A percentile compares a stretch with the other conserved stretches of the same genome.
phyloP scores from a whole-genome alignment of 192 early-diverging fungal species.

The Rhizophlyctis rosea region DNA sequence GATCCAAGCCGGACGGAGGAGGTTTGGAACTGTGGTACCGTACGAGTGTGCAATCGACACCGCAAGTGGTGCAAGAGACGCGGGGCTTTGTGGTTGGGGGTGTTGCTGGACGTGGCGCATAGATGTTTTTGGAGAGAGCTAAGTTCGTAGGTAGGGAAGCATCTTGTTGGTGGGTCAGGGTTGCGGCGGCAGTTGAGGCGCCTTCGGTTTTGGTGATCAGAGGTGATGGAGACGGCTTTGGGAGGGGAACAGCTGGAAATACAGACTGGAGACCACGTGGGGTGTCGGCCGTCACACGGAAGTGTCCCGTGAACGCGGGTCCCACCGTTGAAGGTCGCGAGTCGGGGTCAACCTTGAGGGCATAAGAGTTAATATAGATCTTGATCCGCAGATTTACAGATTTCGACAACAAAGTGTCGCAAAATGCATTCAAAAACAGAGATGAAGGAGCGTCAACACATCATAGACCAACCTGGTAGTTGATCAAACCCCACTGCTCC shows the following conservation, averaged over 20 bases:
- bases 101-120: not conserved
- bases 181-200: not conserved
- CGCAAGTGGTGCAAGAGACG: constrained; percentile 77
- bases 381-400: too few relatives aligned
- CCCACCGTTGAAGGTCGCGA: constrained; percentile 85
- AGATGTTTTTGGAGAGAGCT: constrained; percentile 6
- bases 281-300: constrained; percentile 93
- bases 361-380: too few relatives aligned
- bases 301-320: constrained; percentile 97
- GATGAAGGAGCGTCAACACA: constrained; percentile 11
- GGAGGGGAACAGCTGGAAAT: constrained; percentile 51
- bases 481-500: constrained; percentile 99
- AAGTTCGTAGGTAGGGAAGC: not conserved
- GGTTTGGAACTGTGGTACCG: constrained; percentile 83
- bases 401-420: too few relatives aligned
- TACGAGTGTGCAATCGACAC: constrained; percentile 70
- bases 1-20: constrained; percentile 57
- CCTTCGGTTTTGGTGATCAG: not conserved
- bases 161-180: not conserved
- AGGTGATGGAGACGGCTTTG: constrained; percentile 12
- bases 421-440: constrained; percentile 9
- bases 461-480: constrained; percentile 77
- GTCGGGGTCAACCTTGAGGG: constrained; percentile 80
- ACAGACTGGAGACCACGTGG: constrained; percentile 89
- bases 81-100: constrained; percentile 19